Evolutionary conservation across 2,329 filamentous ascomycete species (phyloP), one percentile per base, ranked within the genome.

Genomic region (Nakataea oryzae): DNA sequence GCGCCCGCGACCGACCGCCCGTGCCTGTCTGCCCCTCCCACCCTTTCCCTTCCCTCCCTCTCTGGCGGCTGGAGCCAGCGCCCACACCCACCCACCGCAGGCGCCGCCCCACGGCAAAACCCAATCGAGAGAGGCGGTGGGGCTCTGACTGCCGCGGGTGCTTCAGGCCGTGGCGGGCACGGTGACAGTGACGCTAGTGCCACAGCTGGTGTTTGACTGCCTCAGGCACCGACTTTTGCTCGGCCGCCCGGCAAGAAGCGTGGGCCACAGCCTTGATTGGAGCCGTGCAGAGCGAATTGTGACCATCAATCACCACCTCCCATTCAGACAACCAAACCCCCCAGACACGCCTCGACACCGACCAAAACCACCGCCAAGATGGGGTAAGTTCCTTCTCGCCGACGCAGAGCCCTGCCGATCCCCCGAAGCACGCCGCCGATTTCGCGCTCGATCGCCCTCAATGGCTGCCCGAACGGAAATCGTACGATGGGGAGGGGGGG

Each of bases 401-500:
- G 30, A 27, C 34, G 8, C 26, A 27, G n/a, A 29, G n/a, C 21
- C 24, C 30, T 9, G 13, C 12, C n/a, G 26, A 34, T 21, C 30
- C 14, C 27, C 32, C 34, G 34, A 59, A 2, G 17, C 26, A 54
- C 57, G 14, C 29, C 29, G 47, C 21, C 41, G 41, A 50, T 13
- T 17, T n/a, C 41, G 41, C 41, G 41, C 41, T 50, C 41, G 24
- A 50, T 50, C 21, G 8, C 41, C 41, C 63, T 65, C 3, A 61
- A 61, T 61, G 54, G 59, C 59, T 17, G 29, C 29, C 29, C 50
- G 3, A 57, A 56, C 24, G 29, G 13, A 27, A 41, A 57, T 61
- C 59, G 50, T 61, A 61, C 59, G 59, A 61, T 61, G 28, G n/a
- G 28, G 47, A n/a, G 29, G 32, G 24, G 57, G 27, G 9, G n/a